Conservation (phyloP, 305 asterid species). For the Lippia alba region DNA sequence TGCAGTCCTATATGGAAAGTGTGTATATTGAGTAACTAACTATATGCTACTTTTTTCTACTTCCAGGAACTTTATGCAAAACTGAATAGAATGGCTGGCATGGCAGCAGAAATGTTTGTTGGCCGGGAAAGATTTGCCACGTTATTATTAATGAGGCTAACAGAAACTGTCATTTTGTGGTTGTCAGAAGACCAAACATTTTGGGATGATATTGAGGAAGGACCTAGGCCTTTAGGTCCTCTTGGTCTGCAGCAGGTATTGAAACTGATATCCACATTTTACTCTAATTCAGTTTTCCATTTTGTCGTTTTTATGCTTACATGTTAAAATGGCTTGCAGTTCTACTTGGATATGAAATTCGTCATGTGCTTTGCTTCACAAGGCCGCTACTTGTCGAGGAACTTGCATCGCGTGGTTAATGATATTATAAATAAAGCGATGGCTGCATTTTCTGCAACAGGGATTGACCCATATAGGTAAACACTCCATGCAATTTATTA, state of each 20-base stretch:
- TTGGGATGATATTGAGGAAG: constrained; percentile 98
- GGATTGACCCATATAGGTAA: constrained; percentile 93
- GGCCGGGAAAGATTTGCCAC: constrained; percentile 97
- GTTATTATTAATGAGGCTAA: constrained; percentile 90
- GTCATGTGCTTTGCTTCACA: constrained; percentile 93
- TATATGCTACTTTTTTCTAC: constrained; percentile 21
- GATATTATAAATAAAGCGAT: constrained; percentile 85
- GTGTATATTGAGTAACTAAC: constrained; percentile 16
- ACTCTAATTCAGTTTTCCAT: constrained; percentile 28
- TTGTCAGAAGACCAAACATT: constrained; percentile 95
- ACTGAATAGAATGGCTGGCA: constrained; percentile 81
- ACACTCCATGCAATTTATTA: constrained; percentile 21
- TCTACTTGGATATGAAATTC: constrained; percentile 96
- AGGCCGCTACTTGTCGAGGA: constrained; percentile 96
- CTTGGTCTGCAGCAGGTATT: constrained; percentile 94
- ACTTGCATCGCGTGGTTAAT: constrained; percentile 83
- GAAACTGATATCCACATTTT: constrained; percentile 30
- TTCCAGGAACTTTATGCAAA: constrained; percentile 90
- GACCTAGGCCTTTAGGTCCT: constrained; percentile 84
- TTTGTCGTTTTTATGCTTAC: constrained; percentile 24
- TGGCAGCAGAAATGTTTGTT: constrained; percentile 93
- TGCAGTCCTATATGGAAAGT: constrained; percentile 12
- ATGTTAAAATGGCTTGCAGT: constrained; percentile 59
- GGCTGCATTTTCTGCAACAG: constrained; percentile 80
- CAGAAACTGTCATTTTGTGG: constrained; percentile 95